Conservation (phyloP, 345 rosid genomes). For the Salix dunnii region DNA sequence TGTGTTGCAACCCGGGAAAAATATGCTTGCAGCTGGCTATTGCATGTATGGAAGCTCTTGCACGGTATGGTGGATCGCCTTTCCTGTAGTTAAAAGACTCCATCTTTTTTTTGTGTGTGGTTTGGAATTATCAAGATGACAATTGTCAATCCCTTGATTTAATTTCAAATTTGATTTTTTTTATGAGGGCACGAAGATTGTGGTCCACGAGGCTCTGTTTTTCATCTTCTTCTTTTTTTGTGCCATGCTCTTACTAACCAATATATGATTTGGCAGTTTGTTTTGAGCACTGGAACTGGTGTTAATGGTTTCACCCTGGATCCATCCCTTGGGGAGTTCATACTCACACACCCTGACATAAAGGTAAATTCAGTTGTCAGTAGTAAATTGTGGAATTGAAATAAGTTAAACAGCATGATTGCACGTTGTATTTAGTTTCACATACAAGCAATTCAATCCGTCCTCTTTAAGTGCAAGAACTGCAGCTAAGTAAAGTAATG, state of each 20-base stretch:
- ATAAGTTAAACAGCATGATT: neutral
- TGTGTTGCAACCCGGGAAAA: constrained; percentile 85
- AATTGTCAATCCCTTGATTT: neutral
- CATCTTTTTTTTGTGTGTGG: no score
- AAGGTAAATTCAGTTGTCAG: constrained; percentile 47
- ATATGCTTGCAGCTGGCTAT: constrained; percentile 95
- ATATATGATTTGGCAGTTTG: constrained; percentile 55
- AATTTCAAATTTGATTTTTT: neutral
- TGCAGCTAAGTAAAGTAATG: neutral
- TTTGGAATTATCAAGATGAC: neutral
- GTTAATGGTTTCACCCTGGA: constrained; percentile 95
- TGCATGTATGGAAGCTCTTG: constrained; percentile 99
- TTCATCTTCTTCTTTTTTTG: no score
- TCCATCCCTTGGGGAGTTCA: constrained; percentile 99
- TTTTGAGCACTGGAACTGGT: constrained; percentile 81
- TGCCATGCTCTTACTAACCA: neutral
- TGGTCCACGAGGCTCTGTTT: neutral
- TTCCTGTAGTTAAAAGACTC: neutral
- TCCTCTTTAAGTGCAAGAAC: neutral
- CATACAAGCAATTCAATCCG: neutral
- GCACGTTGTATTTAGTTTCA: neutral
- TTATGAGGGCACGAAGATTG: neutral
- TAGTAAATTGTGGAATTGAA: neutral
- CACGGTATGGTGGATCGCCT: constrained; percentile 50
- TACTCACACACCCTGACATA: constrained; percentile 88